These are phyloP conservation scores for Prunus davidiana DNA, from an alignment of 306 rosid species.

Conservation along the genomic window DNA sequence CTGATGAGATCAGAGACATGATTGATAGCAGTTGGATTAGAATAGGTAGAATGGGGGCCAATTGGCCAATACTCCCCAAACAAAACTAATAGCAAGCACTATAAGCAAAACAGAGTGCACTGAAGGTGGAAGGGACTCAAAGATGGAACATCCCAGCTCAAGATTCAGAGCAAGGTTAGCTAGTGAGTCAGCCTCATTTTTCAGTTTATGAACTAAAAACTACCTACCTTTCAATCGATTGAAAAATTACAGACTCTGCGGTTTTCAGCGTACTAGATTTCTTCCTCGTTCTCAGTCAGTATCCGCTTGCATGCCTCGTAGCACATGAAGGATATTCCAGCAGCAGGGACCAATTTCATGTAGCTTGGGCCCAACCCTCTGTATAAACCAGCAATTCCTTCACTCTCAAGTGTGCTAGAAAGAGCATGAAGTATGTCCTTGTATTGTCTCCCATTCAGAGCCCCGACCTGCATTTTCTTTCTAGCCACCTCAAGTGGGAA, in stretches of 20 bases:
- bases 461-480: constrained; percentile 86
- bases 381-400: constrained; percentile 54
- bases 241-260: background rate
- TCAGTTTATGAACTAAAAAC: constrained; percentile 3
- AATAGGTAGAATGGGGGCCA: no score
- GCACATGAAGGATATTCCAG: constrained; percentile 79
- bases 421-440: constrained; percentile 67
- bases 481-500: constrained; percentile 86
- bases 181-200: background rate
- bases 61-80: no score
- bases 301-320: constrained; percentile 72
- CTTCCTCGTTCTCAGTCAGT: constrained; percentile 37
- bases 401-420: constrained; percentile 49
- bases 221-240: background rate
- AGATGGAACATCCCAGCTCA: no score
- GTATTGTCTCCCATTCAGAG: constrained; percentile 65
- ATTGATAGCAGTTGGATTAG: no score
- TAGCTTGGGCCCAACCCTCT: constrained; percentile 74
- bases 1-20: no score
- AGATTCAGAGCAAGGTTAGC: no score
- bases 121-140: no score
- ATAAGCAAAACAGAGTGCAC: no score
- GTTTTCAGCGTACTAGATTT: background rate
- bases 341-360: constrained; percentile 72
- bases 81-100: no score